phyloP scores from a whole-genome alignment of 331 rosid species.

The Arachis monticola region DNA sequence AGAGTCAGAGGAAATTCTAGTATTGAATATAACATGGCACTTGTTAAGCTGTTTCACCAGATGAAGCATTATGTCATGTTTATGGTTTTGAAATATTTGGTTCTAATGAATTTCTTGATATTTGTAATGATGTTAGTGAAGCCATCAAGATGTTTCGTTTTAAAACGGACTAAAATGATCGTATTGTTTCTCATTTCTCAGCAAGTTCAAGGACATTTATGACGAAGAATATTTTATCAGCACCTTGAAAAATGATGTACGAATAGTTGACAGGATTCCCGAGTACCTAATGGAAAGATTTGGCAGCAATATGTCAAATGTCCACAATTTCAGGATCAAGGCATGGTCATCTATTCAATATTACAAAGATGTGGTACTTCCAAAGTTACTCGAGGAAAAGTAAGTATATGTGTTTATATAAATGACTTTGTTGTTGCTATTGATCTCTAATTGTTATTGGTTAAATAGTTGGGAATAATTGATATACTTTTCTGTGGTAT shows the following conservation, averaged over 20 bases:
- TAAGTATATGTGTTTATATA: slow-evolving; percentile 49
- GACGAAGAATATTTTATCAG: slow-evolving; percentile 79
- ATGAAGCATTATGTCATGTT: slow-evolving; percentile 13
- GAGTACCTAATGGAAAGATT: slow-evolving; percentile 91
- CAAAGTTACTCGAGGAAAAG: slow-evolving; percentile 94
- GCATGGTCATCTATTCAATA: slow-evolving; percentile 93
- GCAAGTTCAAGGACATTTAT: slow-evolving; percentile 91
- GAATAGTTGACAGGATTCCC: slow-evolving; percentile 82
- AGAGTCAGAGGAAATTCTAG: too few relatives aligned
- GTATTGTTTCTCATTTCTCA: slow-evolving; percentile 51
- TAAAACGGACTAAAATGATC: slow-evolving; percentile 40
- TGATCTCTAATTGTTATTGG: slow-evolving; percentile 16
- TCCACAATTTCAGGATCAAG: slow-evolving; percentile 94
- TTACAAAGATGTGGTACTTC: slow-evolving; percentile 84
- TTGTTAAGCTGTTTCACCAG: too few relatives aligned
- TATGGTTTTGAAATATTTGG: slow-evolving; percentile 12
- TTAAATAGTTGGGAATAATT: slow-evolving; percentile 29
- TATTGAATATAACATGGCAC: too few relatives aligned
- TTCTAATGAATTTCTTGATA: slow-evolving; percentile 29
- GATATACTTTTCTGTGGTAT: slow-evolving; percentile 32
- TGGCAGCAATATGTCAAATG: slow-evolving; percentile 88
- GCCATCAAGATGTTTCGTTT: slow-evolving; percentile 29
- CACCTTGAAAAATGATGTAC: slow-evolving; percentile 81
- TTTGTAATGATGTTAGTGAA: slow-evolving; percentile 3
- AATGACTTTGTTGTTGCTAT: slow-evolving; percentile 25